Conservation (phyloP, 768 basidiomycete species). For the Strobilomyces dryophilus region DNA sequence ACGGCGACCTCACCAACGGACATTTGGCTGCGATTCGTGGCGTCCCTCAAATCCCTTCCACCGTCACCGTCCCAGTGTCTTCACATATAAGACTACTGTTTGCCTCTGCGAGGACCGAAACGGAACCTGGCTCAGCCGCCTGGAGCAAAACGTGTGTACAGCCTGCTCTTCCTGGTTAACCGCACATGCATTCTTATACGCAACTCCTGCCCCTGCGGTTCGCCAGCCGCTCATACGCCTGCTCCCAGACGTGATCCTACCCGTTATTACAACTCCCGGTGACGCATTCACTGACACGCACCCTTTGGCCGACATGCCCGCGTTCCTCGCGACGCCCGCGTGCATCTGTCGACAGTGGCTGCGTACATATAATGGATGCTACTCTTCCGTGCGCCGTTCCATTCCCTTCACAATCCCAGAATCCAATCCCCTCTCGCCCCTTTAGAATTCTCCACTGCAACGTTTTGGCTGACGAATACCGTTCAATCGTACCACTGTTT, state of each 20-base stretch:
- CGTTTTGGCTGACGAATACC: constrained; percentile 1
- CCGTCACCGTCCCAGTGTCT: not conserved
- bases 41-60: not conserved
- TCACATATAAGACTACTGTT: not conserved
- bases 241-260: constrained; percentile 1
- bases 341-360: constrained; percentile 6
- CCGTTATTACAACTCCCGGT: constrained; percentile 3
- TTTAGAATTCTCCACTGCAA: not conserved
- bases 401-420: constrained; percentile 9
- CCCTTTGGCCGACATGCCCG: constrained; percentile 6
- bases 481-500: not conserved
- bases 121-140: not conserved
- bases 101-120: not conserved
- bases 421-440: not conserved
- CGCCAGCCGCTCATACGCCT: constrained; percentile 11
- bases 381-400: constrained; percentile 6
- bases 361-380: constrained; percentile 21
- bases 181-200: constrained; percentile 12
- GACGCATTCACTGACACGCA: constrained; percentile 10
- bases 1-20: not conserved
- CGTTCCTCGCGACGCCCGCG: constrained; percentile 12
- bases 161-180: constrained; percentile 16
- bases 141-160: constrained; percentile 1
- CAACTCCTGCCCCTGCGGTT: constrained; percentile 18
- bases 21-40: not conserved